These are phyloP conservation scores for Mycena leptocephala DNA, from an alignment of 768 basidiomycete genomes.

Conservation along the genomic window DNA sequence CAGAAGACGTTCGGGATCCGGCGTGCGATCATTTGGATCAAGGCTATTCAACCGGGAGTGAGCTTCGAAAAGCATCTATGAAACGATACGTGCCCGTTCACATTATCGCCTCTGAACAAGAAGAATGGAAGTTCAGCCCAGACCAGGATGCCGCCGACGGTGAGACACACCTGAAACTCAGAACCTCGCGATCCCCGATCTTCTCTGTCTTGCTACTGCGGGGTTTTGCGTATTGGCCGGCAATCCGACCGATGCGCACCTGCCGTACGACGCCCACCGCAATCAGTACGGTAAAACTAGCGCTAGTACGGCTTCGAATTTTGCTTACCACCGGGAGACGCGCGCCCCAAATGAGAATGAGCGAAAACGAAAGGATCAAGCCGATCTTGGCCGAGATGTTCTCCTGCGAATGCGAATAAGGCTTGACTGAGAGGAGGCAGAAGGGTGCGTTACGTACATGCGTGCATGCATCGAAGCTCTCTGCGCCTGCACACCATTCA, in stretches of 20 bases:
- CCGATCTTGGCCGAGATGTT: slow-evolving; percentile 92
- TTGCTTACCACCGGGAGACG: slow-evolving; percentile 88
- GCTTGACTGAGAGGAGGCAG: neutral
- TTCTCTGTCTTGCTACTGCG: slow-evolving; percentile 88
- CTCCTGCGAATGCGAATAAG: slow-evolving; percentile 63
- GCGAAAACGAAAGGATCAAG: slow-evolving; percentile 93
- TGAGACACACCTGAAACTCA: slow-evolving; percentile 84
- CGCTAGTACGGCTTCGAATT: slow-evolving; percentile 26
- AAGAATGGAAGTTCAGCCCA: neutral
- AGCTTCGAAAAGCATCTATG: slow-evolving; percentile 24
- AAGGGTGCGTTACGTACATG: slow-evolving; percentile 65
- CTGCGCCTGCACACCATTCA: slow-evolving; percentile 63
- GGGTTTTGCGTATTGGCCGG: slow-evolving; percentile 97
- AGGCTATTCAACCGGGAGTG: slow-evolving; percentile 58
- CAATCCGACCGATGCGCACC: slow-evolving; percentile 92
- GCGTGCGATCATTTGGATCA: slow-evolving; percentile 83
- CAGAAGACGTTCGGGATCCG: slow-evolving; percentile 92
- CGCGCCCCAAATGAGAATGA: slow-evolving; percentile 95
- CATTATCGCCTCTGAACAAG: slow-evolving; percentile 88
- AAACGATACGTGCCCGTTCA: slow-evolving; percentile 80
- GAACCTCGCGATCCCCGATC: slow-evolving; percentile 81
- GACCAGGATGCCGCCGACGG: neutral
- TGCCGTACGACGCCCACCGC: slow-evolving; percentile 41
- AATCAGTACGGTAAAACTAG: neutral
- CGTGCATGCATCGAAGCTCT: slow-evolving; percentile 93